Evolutionary conservation across 352 stramenopile species (phyloP), one percentile per base, ranked within the genome.

Genomic region (Pythium periplocum): DNA sequence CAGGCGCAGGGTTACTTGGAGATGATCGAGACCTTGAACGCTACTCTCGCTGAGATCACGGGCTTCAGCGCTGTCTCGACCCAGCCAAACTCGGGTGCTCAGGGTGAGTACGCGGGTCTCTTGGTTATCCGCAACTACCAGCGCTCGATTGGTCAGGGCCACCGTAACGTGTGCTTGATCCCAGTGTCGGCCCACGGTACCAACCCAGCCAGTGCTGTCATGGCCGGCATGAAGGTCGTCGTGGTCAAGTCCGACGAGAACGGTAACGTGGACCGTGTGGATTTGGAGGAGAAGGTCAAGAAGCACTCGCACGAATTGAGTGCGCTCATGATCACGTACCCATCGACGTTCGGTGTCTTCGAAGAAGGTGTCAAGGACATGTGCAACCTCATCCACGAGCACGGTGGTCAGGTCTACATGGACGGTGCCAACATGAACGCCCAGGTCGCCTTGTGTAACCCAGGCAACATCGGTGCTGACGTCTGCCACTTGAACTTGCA

Each of bases 391-490:
- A 96, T 98, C 54, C 96, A 99, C 71, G 82, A 93, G 7, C 82
- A 97, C 51, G 97, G 97, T 51, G 97, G 96, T n/a, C 93, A 98
- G 63, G 96, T 99, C 10, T 99, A 99, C 86, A 99, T 99, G 96
- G 97, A 99, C 62, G 97, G 97, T 54, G 97, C 97, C 51, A 99
- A 99, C 85, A 99, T 99, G 95, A 99, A 99, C 74, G 97, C 97
- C 7, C 96, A 99, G 69, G 93, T 99, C n/a, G 96, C 87, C 32
- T 76, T 99, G 35, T 99, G 95, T 45, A 98, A 94, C 72, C 97
- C 97, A 30, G 96, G 96, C 37, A 68, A 80, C 48, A 99, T 99
- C 62, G 97, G 97, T 37, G 96, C 96, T 8, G 97, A 99, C 62
- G 96, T 99, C 31, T 99, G 97, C 67, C 96, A 99, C 80, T 77